Evolutionary conservation across 164 flowering plant genomes (phyloP), one percentile per base, ranked within the genome.

Genomic region (Berberis thunbergii): DNA sequence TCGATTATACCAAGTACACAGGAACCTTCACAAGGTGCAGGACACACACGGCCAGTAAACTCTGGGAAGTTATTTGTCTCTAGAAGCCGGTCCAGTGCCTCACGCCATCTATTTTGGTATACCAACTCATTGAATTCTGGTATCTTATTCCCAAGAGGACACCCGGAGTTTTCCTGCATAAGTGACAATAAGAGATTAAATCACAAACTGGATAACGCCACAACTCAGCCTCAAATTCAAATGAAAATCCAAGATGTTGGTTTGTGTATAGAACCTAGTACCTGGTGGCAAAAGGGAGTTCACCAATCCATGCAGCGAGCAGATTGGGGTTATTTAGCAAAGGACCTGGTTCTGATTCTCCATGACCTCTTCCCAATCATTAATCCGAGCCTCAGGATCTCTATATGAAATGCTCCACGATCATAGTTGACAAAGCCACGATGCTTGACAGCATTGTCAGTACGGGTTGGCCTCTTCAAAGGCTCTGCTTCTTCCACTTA

Each of bases 251-350:
- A 52, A 52, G n/a, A 52, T 26, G 3, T 52, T 52, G 54, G 54
- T 52, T 52, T 4, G 13, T 26, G n/a, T 1, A 6, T 1, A 8
- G 13, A 5, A 61, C 6, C 57, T 9, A 56, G 6, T 71, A 95
- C 99, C 89, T 95, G 99, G 72, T 95, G 99, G 72, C 99, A 95
- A 70, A 95, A 95, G 41, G 99, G 99, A 70, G 99, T 95, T 57
- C 99, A 98, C 79, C 99, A 95, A 70, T 95, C 99, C 99, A 95
- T 95, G 80, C 99, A 95, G 49, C 99, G 96, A 11, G 99, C 99
- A 6, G 99, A 85, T 55, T 95, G 99, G 6, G 98, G n/a, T n/a
- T 95, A 63, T 84, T 89, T 38, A 95, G 64, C 59, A 91, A 83
- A 13, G 83, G 81, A 7, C 87, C 85, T 12, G 97, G 98, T 64